phyloP scores from a whole-genome alignment of 2,329 filamentous ascomycete genomes.

The Ceratocystis cubensis region DNA sequence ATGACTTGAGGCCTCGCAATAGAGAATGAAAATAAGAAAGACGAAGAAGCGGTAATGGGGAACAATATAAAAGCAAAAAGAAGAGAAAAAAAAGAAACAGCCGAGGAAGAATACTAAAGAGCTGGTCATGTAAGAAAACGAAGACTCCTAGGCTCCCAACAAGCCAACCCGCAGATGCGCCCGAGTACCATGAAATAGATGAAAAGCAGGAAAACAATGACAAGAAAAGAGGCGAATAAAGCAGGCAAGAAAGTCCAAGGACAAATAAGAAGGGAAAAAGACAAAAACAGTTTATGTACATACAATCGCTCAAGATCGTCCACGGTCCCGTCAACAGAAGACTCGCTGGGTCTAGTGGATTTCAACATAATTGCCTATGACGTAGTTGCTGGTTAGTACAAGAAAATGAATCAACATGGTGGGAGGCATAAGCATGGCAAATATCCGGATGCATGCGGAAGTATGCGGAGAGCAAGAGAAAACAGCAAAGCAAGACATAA shows the following conservation, averaged over 20 bases:
- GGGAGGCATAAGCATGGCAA: not conserved
- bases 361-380: conserved; percentile 12
- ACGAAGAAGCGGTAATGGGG: not conserved
- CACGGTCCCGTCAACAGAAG: not conserved
- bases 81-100: not conserved
- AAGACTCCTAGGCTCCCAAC: conserved; percentile 8
- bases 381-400: not conserved
- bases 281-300: not conserved
- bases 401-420: not conserved
- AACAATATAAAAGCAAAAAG: not conserved
- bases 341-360: not conserved
- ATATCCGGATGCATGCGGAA: not conserved
- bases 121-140: conserved; percentile 7
- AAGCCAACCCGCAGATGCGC: conserved; percentile 10
- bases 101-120: conserved; percentile 9
- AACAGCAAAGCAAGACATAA: not conserved
- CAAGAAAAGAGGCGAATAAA: not conserved
- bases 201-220: not conserved
- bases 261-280: not conserved
- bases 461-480: not conserved
- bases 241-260: not conserved
- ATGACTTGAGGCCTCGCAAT: not conserved
- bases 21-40: not conserved
- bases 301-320: not conserved
- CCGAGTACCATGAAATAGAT: not conserved